Evolutionary conservation across 2,329 filamentous ascomycete genomes (phyloP).

Genomic region (Fusarium nygamai): DNA sequence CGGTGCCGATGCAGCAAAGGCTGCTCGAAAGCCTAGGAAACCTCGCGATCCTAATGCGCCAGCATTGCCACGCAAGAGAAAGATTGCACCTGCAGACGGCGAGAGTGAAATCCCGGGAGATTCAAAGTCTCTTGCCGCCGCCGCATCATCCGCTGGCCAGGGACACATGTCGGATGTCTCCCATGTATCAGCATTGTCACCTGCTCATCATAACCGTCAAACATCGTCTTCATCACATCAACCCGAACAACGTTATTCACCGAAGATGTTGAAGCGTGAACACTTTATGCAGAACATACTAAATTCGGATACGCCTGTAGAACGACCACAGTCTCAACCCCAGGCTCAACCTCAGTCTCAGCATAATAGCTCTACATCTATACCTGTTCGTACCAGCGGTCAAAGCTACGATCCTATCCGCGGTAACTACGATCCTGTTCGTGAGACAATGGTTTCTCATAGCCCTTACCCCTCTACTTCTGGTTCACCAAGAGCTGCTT

Average conservation of each 20-base stretch:
- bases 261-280: constrained; percentile 63
- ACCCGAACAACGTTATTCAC: constrained; percentile 50
- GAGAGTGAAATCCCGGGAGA: constrained; percentile 51
- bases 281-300: constrained; percentile 65
- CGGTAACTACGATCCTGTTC: constrained; percentile 73
- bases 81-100: constrained; percentile 55
- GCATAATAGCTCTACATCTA: constrained; percentile 54
- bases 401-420: constrained; percentile 92
- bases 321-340: constrained; percentile 35
- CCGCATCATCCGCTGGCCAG: constrained; percentile 34
- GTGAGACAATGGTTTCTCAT: constrained; percentile 68
- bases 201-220: constrained; percentile 45
- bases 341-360: constrained; percentile 26
- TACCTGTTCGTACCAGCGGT: constrained; percentile 71
- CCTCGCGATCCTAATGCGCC: constrained; percentile 68
- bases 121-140: constrained; percentile 48
- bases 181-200: constrained; percentile 40
- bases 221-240: constrained; percentile 37
- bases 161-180: constrained; percentile 39
- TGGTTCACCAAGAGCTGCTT: constrained; percentile 59
- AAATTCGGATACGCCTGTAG: constrained; percentile 57
- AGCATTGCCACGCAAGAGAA: constrained; percentile 65
- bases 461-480: constrained; percentile 58
- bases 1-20: constrained; percentile 55
- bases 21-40: constrained; percentile 62